These are phyloP conservation scores for Amanita fuliginea DNA, from an alignment of 768 basidiomycete genomes.

Conservation along the genomic window DNA sequence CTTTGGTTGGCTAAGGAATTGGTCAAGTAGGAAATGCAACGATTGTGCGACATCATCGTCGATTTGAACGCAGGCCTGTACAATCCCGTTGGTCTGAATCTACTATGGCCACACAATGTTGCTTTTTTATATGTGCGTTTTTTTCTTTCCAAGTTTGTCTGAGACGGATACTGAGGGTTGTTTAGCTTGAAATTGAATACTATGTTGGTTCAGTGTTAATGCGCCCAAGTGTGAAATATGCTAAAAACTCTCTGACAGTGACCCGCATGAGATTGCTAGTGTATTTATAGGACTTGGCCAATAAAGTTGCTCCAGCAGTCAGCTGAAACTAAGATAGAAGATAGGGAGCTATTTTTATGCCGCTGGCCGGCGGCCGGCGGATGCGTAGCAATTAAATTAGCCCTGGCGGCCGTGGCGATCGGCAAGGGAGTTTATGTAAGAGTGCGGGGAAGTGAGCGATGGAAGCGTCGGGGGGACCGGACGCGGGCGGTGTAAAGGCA, in stretches of 20 bases:
- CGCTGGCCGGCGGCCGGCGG: not conserved
- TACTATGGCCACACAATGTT: slow-evolving; percentile 74
- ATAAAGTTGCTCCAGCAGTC: no score
- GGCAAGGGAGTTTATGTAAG: not conserved
- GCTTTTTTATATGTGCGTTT: slow-evolving; percentile 87
- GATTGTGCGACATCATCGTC: slow-evolving; percentile 51
- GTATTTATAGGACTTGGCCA: no score
- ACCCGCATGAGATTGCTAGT: no score
- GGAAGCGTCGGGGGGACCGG: not conserved
- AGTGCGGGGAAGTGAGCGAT: not conserved
- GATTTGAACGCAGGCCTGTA: slow-evolving; percentile 62
- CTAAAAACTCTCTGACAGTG: slow-evolving; percentile 1
- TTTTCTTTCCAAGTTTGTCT: not conserved
- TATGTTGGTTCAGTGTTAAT: slow-evolving; percentile 47
- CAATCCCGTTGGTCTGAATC: slow-evolving; percentile 80
- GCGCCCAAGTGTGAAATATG: not conserved
- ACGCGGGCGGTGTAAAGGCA: not conserved
- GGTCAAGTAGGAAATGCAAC: slow-evolving; percentile 58
- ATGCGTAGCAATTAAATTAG: not conserved
- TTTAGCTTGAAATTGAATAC: slow-evolving; percentile 90
- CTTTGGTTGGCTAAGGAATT: not conserved
- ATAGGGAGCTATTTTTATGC: not conserved
- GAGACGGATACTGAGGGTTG: not conserved
- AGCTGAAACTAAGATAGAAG: no score
- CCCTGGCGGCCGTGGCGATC: not conserved